Evolutionary conservation across 192 early-diverging fungal genomes (phyloP).

Genomic region (Entomortierella parvispora): DNA sequence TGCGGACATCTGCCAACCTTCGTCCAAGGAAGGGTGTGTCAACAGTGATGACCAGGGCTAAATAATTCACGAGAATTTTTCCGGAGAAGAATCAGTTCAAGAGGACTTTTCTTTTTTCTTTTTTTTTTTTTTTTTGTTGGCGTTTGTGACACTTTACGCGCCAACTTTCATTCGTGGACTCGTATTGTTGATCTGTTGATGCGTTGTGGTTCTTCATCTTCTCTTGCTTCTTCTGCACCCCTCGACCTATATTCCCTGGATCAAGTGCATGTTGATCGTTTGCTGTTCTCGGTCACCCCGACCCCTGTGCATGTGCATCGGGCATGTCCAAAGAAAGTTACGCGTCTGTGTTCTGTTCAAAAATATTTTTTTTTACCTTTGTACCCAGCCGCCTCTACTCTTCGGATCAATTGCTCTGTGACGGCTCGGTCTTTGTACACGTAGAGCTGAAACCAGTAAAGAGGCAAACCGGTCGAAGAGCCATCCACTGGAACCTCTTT

Average conservation of each 20-base stretch:
- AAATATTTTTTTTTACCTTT: slow-evolving; percentile 57
- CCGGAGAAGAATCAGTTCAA: slow-evolving; percentile 1
- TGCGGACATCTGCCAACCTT: slow-evolving; percentile 89
- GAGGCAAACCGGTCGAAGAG: slow-evolving; percentile 58
- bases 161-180: no score
- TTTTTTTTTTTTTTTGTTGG: no score
- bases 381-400: slow-evolving; percentile 82
- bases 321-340: no score
- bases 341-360: no score
- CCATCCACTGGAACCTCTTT: slow-evolving; percentile 60
- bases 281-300: background rate
- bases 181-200: background rate
- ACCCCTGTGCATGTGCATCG: background rate
- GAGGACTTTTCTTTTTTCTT: background rate
- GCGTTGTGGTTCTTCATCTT: no score
- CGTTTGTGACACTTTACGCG: no score
- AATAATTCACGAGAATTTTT: no score
- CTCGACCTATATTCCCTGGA: no score
- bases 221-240: no score
- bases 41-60: slow-evolving; percentile 80
- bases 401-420: slow-evolving; percentile 71
- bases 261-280: no score
- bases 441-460: slow-evolving; percentile 81
- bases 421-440: slow-evolving; percentile 76
- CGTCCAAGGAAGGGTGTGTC: slow-evolving; percentile 82